A percentile compares a stretch with the other conserved stretches of the same genome.
Conservation (phyloP, 495 filamentous ascomycete species). For the Pyrenopolyporus hunteri region DNA sequence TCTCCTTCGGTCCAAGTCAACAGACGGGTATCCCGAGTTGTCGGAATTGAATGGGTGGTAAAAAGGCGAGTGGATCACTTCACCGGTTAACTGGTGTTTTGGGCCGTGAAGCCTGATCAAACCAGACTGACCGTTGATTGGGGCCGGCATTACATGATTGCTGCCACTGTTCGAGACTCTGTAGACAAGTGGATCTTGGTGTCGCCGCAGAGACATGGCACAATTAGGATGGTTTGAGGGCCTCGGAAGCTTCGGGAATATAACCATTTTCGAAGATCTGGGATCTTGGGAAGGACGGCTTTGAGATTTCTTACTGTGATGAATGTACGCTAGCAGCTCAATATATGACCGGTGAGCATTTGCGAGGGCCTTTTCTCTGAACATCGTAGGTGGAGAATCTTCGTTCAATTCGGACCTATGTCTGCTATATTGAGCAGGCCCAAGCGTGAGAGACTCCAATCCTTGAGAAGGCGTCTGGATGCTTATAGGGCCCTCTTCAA, state of each 20-base stretch:
- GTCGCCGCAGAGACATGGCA: constrained; percentile 19
- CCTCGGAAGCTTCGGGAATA: constrained; percentile 56
- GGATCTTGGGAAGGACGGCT: constrained; percentile 37
- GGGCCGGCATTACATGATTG: constrained; percentile 6
- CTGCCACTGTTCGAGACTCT: background rate
- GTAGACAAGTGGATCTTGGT: constrained; percentile 11
- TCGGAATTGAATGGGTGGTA: constrained; percentile 35
- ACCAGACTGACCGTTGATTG: constrained; percentile 26
- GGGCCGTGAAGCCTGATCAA: constrained; percentile 25
- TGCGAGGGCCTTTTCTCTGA: constrained; percentile 79
- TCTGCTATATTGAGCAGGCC: constrained; percentile 32
- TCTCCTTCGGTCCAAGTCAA: constrained; percentile 15
- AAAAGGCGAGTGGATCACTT: constrained; percentile 23
- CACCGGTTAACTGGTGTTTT: constrained; percentile 22
- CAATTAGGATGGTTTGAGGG: constrained; percentile 31
- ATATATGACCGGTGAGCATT: constrained; percentile 90
- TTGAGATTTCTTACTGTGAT: constrained; percentile 62
- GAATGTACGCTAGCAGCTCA: constrained; percentile 78
- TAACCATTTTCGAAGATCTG: constrained; percentile 48
- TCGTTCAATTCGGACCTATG: constrained; percentile 22
- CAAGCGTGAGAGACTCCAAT: constrained; percentile 48
- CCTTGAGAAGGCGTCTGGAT: constrained; percentile 44
- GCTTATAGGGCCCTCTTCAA: constrained; percentile 25
- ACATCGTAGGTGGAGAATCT: constrained; percentile 59
- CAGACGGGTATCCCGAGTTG: constrained; percentile 15